Evolutionary conservation across 139 green algal genomes (phyloP).

Genomic region (Auxenochlorella protothecoides): DNA sequence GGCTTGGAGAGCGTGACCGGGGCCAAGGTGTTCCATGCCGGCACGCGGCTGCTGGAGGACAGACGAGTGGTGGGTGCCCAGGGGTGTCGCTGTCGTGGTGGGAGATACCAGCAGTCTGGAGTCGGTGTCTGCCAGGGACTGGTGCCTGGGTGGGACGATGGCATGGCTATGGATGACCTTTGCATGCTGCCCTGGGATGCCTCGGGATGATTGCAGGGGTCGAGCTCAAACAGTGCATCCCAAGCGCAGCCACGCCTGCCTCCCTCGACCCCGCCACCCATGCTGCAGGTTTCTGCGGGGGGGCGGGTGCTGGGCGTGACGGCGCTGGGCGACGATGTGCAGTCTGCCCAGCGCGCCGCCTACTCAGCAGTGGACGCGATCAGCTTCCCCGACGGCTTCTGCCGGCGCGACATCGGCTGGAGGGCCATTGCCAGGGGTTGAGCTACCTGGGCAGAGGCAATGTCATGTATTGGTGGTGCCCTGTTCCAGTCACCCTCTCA

Average conservation of each 20-base stretch:
- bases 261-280: not conserved
- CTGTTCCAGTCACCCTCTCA: too few species aligned
- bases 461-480: too few species aligned
- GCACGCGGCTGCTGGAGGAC: constrained; percentile 41
- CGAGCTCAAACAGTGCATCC: too few species aligned
- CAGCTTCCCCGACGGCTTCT: constrained; percentile 72
- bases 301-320: constrained; percentile 79
- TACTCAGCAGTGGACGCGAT: constrained; percentile 74
- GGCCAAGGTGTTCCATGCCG: constrained; percentile 86
- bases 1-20: constrained; percentile 39
- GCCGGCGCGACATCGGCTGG: constrained; percentile 80
- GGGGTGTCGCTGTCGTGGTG: too few species aligned
- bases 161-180: too few species aligned
- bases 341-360: constrained; percentile 58
- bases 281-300: constrained; percentile 34
- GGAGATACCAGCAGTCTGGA: too few species aligned
- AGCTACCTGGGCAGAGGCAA: too few species aligned
- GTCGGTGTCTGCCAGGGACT: too few species aligned
- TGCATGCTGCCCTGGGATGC: too few species aligned
- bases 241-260: too few species aligned
- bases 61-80: constrained; percentile 13
- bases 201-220: too few species aligned
- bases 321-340: constrained; percentile 47
- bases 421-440: constrained; percentile 46
- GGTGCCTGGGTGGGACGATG: too few species aligned